phyloP scores from a whole-genome alignment of 257 asterid species.

The Rehmannia glutinosa region DNA sequence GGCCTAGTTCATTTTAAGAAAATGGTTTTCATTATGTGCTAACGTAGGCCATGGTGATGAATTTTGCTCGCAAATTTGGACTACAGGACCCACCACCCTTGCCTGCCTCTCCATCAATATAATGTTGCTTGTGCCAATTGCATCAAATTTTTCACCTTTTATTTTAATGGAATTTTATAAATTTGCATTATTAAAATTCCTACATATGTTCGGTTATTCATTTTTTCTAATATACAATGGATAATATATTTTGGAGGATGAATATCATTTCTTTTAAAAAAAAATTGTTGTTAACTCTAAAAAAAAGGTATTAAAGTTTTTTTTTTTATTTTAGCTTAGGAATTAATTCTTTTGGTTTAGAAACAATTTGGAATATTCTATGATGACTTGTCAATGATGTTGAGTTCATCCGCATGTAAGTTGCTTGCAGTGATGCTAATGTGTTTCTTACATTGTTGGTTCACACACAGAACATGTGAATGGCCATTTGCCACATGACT shows the following conservation, averaged over 20 bases:
- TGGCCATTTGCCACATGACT: neutral
- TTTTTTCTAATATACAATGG: no score
- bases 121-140: neutral
- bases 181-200: no score
- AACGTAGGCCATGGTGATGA: constrained; percentile 6
- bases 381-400: neutral
- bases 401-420: neutral
- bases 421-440: neutral
- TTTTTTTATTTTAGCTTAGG: no score
- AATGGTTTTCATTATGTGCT: constrained; percentile 20
- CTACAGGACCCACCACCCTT: constrained; percentile 21
- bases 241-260: no score
- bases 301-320: no score
- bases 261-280: no score
- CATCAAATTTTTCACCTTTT: no score
- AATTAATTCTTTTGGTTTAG: neutral
- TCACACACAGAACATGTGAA: neutral
- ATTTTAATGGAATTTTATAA: no score
- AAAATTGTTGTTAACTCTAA: no score
- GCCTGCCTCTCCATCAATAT: neutral
- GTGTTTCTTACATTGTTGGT: neutral
- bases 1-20: constrained; percentile 17
- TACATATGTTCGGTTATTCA: no score
- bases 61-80: neutral
- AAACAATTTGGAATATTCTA: neutral